Percentiles rank a stretch among this genome's conserved stretches.
phyloP scores from a whole-genome alignment of 2,329 filamentous ascomycete genomes.

The Trichoderma simmonsii region DNA sequence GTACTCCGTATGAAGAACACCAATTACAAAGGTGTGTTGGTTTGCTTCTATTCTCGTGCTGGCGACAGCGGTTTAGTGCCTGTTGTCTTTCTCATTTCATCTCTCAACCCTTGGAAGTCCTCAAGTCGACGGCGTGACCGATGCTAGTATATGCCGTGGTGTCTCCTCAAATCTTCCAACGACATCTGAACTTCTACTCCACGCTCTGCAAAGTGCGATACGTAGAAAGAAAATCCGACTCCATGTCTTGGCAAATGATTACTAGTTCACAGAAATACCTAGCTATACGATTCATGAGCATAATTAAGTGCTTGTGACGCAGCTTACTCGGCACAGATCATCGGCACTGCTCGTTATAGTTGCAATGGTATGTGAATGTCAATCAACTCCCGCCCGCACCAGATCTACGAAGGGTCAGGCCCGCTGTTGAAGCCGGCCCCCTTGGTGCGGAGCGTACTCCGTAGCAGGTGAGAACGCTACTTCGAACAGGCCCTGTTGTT shows the following conservation, averaged over 20 bases:
- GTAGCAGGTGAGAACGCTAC: not conserved
- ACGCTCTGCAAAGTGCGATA: not conserved
- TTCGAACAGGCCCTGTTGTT: not conserved
- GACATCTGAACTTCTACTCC: not conserved
- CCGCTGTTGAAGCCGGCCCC: not conserved
- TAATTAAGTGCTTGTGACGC: not conserved
- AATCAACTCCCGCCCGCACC: constrained; percentile 8
- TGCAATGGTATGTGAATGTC: not conserved
- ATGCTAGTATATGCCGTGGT: not conserved
- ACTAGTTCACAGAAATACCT: not conserved
- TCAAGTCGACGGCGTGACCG: not conserved
- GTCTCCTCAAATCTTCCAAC: not conserved
- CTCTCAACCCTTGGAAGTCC: not conserved
- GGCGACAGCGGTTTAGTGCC: not conserved
- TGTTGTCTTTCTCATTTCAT: not conserved
- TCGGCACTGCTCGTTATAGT: not conserved
- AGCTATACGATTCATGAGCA: not conserved
- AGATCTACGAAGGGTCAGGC: constrained; percentile 1
- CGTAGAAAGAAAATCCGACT: not conserved
- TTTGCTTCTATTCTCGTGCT: not conserved
- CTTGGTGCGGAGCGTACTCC: not conserved
- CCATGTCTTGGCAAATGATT: not conserved
- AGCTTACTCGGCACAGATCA: not conserved
- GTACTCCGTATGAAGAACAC: not conserved
- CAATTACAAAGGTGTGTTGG: not conserved